Evolutionary conservation across 352 stramenopile genomes (phyloP).

Genomic region (Globisporangium acanthophoron): DNA sequence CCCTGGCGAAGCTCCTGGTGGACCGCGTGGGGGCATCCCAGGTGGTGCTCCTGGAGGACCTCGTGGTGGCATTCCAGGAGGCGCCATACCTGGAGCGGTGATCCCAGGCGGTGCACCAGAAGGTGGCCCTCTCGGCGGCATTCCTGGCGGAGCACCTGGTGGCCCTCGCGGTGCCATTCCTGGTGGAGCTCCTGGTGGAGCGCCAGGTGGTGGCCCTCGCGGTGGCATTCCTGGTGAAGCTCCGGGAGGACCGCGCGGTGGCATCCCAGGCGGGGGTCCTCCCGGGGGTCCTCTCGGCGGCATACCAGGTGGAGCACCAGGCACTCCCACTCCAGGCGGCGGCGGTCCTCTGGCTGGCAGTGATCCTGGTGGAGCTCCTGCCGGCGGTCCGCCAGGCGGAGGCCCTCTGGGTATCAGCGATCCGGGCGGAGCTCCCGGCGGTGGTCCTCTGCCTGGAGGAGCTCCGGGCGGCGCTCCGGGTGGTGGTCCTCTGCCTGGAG

Average conservation of each 20-base stretch:
- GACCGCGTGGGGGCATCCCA: slow-evolving; percentile 3
- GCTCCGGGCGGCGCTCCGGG: slow-evolving; percentile 14
- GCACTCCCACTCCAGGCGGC: background rate
- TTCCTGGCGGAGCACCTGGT: slow-evolving; percentile 9
- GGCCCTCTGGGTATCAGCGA: background rate
- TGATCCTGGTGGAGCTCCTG: background rate
- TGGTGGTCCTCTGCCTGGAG: slow-evolving; percentile 1
- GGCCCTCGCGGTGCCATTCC: background rate
- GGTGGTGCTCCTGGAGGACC: background rate
- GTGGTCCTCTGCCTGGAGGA: background rate
- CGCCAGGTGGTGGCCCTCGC: too few relatives aligned
- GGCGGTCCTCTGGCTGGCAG: background rate
- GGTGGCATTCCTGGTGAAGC: background rate
- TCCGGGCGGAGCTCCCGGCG: slow-evolving; percentile 12
- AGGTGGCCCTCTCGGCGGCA: slow-evolving; percentile 11
- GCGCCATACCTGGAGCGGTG: background rate
- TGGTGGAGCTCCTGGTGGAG: slow-evolving; percentile 4
- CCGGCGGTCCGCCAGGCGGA: background rate
- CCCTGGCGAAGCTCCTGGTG: slow-evolving; percentile 5
- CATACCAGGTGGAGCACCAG: background rate
- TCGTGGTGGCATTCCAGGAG: background rate
- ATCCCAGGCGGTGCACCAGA: background rate
- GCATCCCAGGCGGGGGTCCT: background rate
- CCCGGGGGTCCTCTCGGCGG: background rate
- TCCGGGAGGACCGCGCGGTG: background rate